A percentile compares a stretch with the other conserved stretches of the same genome.
phyloP scores from a whole-genome alignment of 164 flowering plant species.

The Sedum album region DNA sequence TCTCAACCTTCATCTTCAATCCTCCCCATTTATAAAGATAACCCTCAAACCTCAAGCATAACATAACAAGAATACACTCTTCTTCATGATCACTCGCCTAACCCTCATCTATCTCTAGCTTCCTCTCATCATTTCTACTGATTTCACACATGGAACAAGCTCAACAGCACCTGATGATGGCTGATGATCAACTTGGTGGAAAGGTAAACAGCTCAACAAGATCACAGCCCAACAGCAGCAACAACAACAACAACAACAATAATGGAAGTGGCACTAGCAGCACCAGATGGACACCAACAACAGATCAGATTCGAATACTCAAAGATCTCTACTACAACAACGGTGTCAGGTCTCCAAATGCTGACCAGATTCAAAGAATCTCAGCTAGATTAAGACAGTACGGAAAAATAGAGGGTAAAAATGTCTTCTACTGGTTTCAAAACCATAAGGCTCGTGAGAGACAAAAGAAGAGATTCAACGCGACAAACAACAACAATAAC shows the following conservation, averaged over 20 bases:
- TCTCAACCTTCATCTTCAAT: not conserved
- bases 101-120: not conserved
- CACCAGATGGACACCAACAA: constrained; percentile 91
- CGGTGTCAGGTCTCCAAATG: constrained; percentile 84
- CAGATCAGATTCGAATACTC: constrained; percentile 79
- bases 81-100: constrained; percentile 1
- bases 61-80: not conserved
- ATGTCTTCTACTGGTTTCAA: constrained; percentile 99
- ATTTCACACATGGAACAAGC: not conserved
- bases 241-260: constrained; percentile 4
- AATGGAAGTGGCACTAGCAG: constrained; percentile 43
- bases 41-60: constrained; percentile 7
- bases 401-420: constrained; percentile 97
- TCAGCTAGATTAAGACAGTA: constrained; percentile 73
- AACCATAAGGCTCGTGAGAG: constrained; percentile 96
- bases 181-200: not conserved
- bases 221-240: constrained; percentile 15
- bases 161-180: not conserved
- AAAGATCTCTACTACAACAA: constrained; percentile 89
- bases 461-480: constrained; percentile 69
- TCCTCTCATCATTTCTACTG: not conserved
- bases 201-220: not conserved
- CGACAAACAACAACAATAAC: constrained; percentile 10
- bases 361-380: constrained; percentile 90
- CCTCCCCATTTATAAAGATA: constrained; percentile 13